Base-by-base conservation (phyloP, 257 asterid genomes). In the Solanum neorickii region DNA sequence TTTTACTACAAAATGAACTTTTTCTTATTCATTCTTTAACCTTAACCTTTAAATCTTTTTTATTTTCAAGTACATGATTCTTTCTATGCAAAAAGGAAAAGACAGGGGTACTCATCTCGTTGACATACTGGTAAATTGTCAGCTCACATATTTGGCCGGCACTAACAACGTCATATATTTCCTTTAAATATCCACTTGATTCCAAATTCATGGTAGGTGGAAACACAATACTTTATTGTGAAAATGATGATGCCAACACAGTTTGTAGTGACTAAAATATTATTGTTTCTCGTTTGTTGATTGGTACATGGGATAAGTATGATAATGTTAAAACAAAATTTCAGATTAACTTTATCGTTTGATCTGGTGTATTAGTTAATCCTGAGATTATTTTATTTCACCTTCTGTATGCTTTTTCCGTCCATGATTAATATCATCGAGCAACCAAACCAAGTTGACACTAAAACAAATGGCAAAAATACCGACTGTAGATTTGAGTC, bases 401-500 rank as follows among this genome's bases (percentile, higher is more conserved):
- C 35, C 35, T 33, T 33, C 1, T 33, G 5, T 33, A 1, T 3
- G 2, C 44, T 41, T 41, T 11, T 41, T 41, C 3, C 10, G 44
- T 41, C 44, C 10, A 41, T 41, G 44, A 9, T 41, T 9, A 39
- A 39, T 41, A 42, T 52, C 62, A 52, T 52, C 27, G 62, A 78
- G 42, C 39, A 27, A 78, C 39, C 84, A 77, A 77, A 76, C 60
- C 84, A 77, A 25, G 62, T 77, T 44, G 65, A 44, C 15, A 25
- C 2, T 44, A 3, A 39, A 56, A 60, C 8, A 39, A 44, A 77
- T 85, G 91, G 88, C 89, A 62, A 90, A 33, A 20, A 90, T 94
- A 87, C 94, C 95, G 0, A 88, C 90, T 1, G 90, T 93, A 12
- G 95, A 93, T 83, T 92, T 94, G 20, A 92, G 92, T 16, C 89